A percentile compares a stretch with the other conserved stretches of the same genome.
phyloP scores from a whole-genome alignment of 257 asterid genomes.

The Forsythia suspensa region DNA sequence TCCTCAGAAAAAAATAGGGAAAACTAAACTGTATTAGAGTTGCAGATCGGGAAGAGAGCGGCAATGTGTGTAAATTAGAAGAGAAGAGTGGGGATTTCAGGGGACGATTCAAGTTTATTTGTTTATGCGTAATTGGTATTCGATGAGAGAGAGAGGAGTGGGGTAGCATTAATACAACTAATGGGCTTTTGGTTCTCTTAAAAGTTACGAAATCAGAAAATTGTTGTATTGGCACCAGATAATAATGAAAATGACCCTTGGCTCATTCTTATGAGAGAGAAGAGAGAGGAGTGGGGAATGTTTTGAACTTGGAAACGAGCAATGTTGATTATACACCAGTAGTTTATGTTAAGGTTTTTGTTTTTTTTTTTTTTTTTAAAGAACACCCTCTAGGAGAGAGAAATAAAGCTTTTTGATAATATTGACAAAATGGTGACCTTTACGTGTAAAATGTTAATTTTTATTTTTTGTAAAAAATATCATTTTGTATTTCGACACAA shows the following conservation, averaged over 20 bases:
- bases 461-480: too few relatives aligned
- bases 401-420: too few relatives aligned
- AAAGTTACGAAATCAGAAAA: background rate
- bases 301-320: too few relatives aligned
- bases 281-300: too few relatives aligned
- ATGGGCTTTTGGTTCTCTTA: background rate
- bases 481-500: too few relatives aligned
- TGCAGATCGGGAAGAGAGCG: slow-evolving; percentile 1
- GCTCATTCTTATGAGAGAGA: too few relatives aligned
- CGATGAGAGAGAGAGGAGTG: background rate
- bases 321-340: too few relatives aligned
- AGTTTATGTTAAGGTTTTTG: too few relatives aligned
- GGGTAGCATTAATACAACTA: slow-evolving; percentile 17
- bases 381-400: too few relatives aligned
- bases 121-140: background rate
- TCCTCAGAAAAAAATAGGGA: background rate
- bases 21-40: slow-evolving; percentile 1
- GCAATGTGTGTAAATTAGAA: background rate
- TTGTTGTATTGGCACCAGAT: background rate
- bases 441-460: too few relatives aligned
- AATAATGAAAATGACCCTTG: background rate
- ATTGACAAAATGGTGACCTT: too few relatives aligned
- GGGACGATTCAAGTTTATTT: background rate
- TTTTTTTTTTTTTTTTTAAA: too few relatives aligned
- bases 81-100: background rate